phyloP scores from a whole-genome alignment of 192 early-diverging fungal genomes.

The Neocallimastix lanati region DNA sequence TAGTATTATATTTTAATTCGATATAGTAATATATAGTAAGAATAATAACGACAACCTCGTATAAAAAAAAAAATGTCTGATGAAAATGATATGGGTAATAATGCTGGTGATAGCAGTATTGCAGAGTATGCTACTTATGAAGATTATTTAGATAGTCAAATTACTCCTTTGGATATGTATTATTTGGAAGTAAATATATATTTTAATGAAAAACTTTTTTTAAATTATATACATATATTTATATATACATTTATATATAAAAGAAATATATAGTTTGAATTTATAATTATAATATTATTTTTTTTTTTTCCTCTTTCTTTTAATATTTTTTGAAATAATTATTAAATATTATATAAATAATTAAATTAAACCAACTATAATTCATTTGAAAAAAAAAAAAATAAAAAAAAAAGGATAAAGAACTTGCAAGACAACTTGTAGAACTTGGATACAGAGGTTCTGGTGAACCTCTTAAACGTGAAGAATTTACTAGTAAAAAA shows the following conservation, averaged over 20 bases:
- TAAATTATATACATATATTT: too few relatives aligned
- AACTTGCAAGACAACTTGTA: conserved; percentile 41
- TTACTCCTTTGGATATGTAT: conserved; percentile 34
- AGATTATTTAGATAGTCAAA: conserved; percentile 44
- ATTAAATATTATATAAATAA: too few relatives aligned
- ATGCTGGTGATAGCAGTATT: conserved; percentile 25
- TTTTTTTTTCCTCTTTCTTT: too few relatives aligned
- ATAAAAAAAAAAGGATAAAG: conserved; percentile 45
- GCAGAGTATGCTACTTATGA: conserved; percentile 44
- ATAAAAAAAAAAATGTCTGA: background rate
- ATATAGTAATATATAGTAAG: too few relatives aligned
- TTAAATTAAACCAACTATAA: too few relatives aligned
- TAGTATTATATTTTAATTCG: too few relatives aligned
- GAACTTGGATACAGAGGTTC: conserved; percentile 43
- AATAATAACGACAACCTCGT: too few relatives aligned
- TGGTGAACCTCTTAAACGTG: conserved; percentile 40
- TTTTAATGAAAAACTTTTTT: background rate
- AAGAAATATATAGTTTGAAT: too few relatives aligned
- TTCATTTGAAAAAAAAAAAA: too few relatives aligned
- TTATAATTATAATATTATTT: too few relatives aligned
- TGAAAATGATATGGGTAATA: background rate
- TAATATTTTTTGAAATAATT: too few relatives aligned
- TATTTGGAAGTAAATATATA: conserved; percentile 26
- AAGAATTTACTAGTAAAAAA: conserved; percentile 41
- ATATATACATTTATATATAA: too few relatives aligned